Conservation (phyloP, 2,329 filamentous ascomycete genomes). For the Venturia nashicola region DNA sequence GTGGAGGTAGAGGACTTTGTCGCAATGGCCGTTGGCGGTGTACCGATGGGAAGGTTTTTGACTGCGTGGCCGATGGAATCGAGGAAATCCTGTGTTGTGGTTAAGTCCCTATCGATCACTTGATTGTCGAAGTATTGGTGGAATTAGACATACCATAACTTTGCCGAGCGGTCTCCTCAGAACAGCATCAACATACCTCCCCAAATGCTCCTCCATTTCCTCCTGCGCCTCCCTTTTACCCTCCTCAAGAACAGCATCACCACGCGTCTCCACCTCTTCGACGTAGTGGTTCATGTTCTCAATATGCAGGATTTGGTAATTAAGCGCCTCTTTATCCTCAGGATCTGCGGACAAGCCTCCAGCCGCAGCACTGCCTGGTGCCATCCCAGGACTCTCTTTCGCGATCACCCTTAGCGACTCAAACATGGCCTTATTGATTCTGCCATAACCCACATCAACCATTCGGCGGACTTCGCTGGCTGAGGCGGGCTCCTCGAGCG, state of each 20-base stretch:
- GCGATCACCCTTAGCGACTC: conserved; percentile 94
- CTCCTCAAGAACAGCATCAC: conserved; percentile 63
- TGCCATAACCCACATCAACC: conserved; percentile 77
- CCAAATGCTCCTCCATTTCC: conserved; percentile 79
- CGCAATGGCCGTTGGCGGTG: conserved; percentile 49
- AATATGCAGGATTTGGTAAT: conserved; percentile 93
- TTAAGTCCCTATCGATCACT: too few species aligned
- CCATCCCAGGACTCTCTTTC: conserved; percentile 45
- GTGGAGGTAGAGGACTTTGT: conserved; percentile 74
- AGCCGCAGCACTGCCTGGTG: conserved; percentile 40
- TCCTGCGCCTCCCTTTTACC: conserved; percentile 69
- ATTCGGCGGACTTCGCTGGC: conserved; percentile 57
- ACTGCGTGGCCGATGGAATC: conserved; percentile 68
- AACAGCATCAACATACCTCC: conserved; percentile 74
- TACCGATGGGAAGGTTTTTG: conserved; percentile 36
- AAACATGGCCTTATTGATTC: conserved; percentile 91
- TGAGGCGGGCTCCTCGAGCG: conserved; percentile 39
- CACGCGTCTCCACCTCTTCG: conserved; percentile 71
- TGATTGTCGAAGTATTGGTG: too few species aligned
- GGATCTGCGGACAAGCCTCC: conserved; percentile 35
- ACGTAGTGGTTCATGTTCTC: conserved; percentile 99
- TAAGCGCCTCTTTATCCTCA: conserved; percentile 92
- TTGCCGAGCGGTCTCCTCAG: conserved; percentile 84
- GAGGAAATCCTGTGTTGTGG: conserved; percentile 53
- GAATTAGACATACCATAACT: conserved; percentile 44